Evolutionary conservation across 2,329 filamentous ascomycete species (phyloP).

Genomic region (Microcyclosporella mali): DNA sequence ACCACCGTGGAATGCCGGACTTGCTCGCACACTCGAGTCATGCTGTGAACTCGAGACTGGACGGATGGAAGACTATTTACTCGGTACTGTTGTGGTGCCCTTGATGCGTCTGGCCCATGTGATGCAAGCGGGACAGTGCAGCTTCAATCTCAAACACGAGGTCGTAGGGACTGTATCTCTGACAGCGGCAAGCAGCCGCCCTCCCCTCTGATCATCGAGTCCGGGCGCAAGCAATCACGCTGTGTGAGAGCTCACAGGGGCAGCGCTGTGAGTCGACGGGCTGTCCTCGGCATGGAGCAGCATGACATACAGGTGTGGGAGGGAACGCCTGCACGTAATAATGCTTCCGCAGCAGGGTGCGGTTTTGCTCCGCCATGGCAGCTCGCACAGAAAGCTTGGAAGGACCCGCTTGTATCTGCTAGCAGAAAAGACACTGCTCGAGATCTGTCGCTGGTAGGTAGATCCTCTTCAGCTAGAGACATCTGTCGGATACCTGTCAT

Average conservation of each 20-base stretch:
- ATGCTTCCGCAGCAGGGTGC: neutral
- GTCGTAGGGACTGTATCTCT: slow-evolving; percentile 16
- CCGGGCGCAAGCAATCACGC: slow-evolving; percentile 8
- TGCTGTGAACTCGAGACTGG: slow-evolving; percentile 13
- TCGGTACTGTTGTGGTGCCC: slow-evolving; percentile 10
- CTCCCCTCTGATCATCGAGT: slow-evolving; percentile 10
- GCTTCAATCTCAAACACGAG: slow-evolving; percentile 20
- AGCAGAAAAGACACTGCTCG: too few species aligned
- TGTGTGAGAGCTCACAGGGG: slow-evolving; percentile 3
- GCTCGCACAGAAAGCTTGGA: neutral
- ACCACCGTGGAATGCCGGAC: slow-evolving; percentile 11
- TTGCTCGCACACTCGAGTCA: slow-evolving; percentile 17
- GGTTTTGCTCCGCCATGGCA: slow-evolving; percentile 3
- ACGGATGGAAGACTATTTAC: slow-evolving; percentile 8
- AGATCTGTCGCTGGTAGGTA: too few species aligned
- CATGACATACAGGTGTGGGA: slow-evolving; percentile 1
- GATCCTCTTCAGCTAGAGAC: too few species aligned
- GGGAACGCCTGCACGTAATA: slow-evolving; percentile 3
- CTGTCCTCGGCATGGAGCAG: slow-evolving; percentile 3
- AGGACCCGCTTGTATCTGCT: too few species aligned
- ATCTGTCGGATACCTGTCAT: too few species aligned
- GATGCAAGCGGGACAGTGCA: slow-evolving; percentile 14
- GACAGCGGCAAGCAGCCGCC: slow-evolving; percentile 8
- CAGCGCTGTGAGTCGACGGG: slow-evolving; percentile 1
- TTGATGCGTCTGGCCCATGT: slow-evolving; percentile 9